Evolutionary conservation across 768 basidiomycete genomes (phyloP).

Genomic region (Macrocybe gigantea): DNA sequence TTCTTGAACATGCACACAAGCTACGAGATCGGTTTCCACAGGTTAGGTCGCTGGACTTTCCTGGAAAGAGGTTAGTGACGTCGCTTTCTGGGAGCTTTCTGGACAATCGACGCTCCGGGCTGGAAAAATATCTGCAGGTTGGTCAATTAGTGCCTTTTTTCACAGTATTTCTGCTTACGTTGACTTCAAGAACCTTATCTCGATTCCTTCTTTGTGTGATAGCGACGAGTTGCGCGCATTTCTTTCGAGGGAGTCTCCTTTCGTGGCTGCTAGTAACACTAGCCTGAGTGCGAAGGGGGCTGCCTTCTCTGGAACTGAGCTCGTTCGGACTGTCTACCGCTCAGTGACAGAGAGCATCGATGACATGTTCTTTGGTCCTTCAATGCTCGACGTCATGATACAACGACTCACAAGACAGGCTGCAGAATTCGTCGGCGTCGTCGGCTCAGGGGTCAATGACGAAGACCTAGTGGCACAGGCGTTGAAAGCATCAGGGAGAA

Average conservation of each 20-base stretch:
- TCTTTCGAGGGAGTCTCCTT: constrained; percentile 83
- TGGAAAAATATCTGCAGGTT: constrained; percentile 93
- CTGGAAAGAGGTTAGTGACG: constrained; percentile 88
- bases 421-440: constrained; percentile 82
- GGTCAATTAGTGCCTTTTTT: constrained; percentile 12
- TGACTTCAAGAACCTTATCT: constrained; percentile 55
- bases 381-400: constrained; percentile 94
- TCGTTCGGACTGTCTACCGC: constrained; percentile 85
- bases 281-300: constrained; percentile 28
- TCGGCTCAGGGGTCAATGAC: constrained; percentile 71
- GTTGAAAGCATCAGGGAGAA: constrained; percentile 63
- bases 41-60: constrained; percentile 78
- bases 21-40: constrained; percentile 68
- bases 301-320: constrained; percentile 60
- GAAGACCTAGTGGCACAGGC: constrained; percentile 84
- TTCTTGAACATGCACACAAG: constrained; percentile 85
- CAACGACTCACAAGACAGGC: constrained; percentile 87
- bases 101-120: constrained; percentile 66
- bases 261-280: constrained; percentile 40
- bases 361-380: constrained; percentile 94
- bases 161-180: neutral
- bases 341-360: constrained; percentile 94
- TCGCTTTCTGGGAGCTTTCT: constrained; percentile 85
- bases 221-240: constrained; percentile 80
- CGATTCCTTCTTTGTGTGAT: constrained; percentile 71